Evolutionary conservation across 2,329 filamentous ascomycete genomes (phyloP), one percentile per base, ranked within the genome.

Genomic region (Cladobotryum protrusum): DNA sequence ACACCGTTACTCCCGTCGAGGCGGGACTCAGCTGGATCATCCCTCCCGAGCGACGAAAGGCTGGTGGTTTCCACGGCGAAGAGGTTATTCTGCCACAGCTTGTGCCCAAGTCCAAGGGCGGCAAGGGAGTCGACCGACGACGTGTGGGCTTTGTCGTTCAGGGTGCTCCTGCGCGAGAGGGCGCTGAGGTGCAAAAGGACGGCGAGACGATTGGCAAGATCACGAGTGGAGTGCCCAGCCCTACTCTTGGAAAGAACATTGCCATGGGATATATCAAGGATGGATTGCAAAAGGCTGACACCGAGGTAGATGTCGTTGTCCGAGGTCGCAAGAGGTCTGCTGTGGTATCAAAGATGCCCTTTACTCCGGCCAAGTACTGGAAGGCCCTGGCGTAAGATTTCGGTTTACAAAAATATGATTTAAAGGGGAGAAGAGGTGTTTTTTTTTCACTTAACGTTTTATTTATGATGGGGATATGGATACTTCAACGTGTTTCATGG

Each of bases 261-360:
- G 90, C 92, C 50, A 99, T 99, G 93, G 93, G 85, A 0, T 96
- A 96, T 64, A 76, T 96, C 63, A 82, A 83, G 69, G 83, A 87
- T 55, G 89, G 89, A 0, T 71, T 85, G 65, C 89, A 95, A 67
- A 95, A 95, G 77, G 76, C 80, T 32, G 90, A 89, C 11, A 95
- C 89, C 1, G 85, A 92, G 71, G 73, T 96, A 6, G 79, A 83
- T 15, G 83, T 96, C 4, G 67, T 89, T 36, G 85, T 96, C 2
- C 76, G 91, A 47, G 90, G 89, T 17, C 87, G 84, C 72, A 75
- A 79, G 63, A 81, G 89, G 60, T 83, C 82, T 69, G 90, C 85
- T 1, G 78, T 79, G 3, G 86, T 96, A 32, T 78, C 82, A 8
- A 91, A 91, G 74, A 93, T 96, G 90, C 91, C 91, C 1, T 96